A percentile compares a stretch with the other conserved stretches of the same genome.
Conservation (phyloP, 2,329 filamentous ascomycete species). For the Fusarium odoratissimum region DNA sequence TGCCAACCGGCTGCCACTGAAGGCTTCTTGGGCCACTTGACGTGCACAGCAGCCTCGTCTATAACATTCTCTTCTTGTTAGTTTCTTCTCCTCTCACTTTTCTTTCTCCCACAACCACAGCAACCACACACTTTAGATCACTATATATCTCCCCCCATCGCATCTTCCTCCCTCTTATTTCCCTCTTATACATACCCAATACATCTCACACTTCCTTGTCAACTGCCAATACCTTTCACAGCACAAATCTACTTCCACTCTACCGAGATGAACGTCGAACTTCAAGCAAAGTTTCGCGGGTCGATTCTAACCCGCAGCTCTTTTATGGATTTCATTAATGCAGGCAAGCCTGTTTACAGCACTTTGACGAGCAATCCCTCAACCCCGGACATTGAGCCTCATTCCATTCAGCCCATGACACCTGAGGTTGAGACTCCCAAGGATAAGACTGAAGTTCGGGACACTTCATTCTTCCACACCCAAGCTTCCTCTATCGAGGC, state of each 20-base stretch:
- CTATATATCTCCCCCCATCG: background rate
- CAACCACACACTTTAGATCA: no score
- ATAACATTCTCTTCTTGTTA: background rate
- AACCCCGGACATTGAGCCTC: background rate
- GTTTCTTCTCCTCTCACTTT: background rate
- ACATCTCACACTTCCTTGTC: background rate
- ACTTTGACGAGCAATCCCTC: background rate
- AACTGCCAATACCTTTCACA: background rate
- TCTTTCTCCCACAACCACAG: background rate
- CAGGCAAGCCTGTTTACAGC: background rate
- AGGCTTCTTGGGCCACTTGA: background rate
- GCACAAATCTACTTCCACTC: background rate
- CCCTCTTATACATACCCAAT: no score
- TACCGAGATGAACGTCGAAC: background rate
- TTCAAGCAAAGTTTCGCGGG: slow-evolving; percentile 1
- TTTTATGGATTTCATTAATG: slow-evolving; percentile 9
- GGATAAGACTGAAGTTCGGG: background rate
- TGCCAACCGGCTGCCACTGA: slow-evolving; percentile 7
- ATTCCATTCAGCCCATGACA: background rate
- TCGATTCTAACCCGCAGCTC: slow-evolving; percentile 4
- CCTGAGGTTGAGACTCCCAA: background rate
- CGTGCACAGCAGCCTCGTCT: background rate
- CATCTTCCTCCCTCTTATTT: background rate
- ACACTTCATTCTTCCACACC: background rate
- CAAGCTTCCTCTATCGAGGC: background rate